Base-by-base conservation (phyloP, 169 alveolate species). In the Plasmodium billcollinsi region DNA sequence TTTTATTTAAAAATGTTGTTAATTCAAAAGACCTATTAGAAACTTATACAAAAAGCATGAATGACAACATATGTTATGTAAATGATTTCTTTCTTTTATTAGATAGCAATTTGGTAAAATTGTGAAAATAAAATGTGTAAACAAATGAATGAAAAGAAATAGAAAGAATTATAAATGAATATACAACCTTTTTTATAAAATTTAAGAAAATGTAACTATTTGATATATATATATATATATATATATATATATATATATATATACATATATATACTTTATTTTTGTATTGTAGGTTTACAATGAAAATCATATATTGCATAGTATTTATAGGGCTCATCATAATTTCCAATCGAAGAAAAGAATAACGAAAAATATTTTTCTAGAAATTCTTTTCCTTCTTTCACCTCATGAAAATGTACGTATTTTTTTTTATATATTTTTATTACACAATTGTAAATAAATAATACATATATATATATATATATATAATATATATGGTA, bases 1-100 rank as follows among this genome's bases (percentile, higher is more conserved):
- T 18, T 39, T 70, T 83, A 63, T 83, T 83, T 71, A 83, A 83
- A 83, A 83, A 83, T 83, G 91, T 83, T 15, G 52, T 65, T 52
- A 83, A 83, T 29, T 70, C 74, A 39, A 70, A 83, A 62, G 11
- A 67, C 18, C 33, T 83, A 12, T 54, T 70, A 39, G 62, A 9
- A n/a, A 61, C 12, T n/a, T 69, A 52, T 63, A 59, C 67, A 56
- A 59, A 83, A 69, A 20, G 24, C 15, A 83, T 45, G 21, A 14
- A 18, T 20, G 33, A 14, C 14, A 14, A 45, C 29, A 20, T 29
- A 2, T 52, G 45, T 58, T 14, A 21, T 3, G 11, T 54, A 15
- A 47, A 50, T 20, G 61, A 50, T 18, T 83, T 83, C 73, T 83
- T 70, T 56, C 85, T 83, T 72, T 45, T 83, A 11, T 33, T 83